phyloP scores from a whole-genome alignment of 108 stramenopile genomes.

The Cyclotella choctawhatcheeana region DNA sequence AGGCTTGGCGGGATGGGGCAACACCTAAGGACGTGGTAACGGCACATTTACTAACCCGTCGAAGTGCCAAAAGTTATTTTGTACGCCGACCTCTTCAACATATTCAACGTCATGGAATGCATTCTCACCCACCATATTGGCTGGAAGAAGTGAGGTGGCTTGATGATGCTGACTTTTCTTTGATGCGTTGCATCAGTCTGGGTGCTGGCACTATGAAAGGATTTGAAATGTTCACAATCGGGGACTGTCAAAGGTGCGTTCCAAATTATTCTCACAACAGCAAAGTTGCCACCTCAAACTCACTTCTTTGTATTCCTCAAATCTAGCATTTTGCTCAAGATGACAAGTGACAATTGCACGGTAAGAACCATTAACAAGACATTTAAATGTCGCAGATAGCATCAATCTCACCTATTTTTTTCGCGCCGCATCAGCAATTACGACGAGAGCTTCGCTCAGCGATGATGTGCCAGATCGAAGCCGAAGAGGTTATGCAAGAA shows the following conservation, averaged over 20 bases:
- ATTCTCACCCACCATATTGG: slow-evolving; percentile 54
- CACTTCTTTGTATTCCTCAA: not conserved
- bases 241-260: slow-evolving; percentile 84
- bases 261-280: too few species aligned
- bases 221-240: slow-evolving; percentile 89
- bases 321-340: slow-evolving; percentile 73
- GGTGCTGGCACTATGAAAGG: slow-evolving; percentile 81
- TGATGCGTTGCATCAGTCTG: slow-evolving; percentile 78
- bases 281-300: too few species aligned
- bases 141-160: slow-evolving; percentile 77
- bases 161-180: slow-evolving; percentile 78
- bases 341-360: slow-evolving; percentile 76
- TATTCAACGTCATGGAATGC: slow-evolving; percentile 26
- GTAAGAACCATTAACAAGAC: slow-evolving; percentile 41
- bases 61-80: slow-evolving; percentile 60
- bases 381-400: slow-evolving; percentile 18
- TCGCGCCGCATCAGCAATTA: slow-evolving; percentile 65
- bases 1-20: slow-evolving; percentile 90
- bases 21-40: slow-evolving; percentile 81
- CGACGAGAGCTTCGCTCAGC: slow-evolving; percentile 66
- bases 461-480: slow-evolving; percentile 74
- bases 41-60: slow-evolving; percentile 69
- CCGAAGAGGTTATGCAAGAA: slow-evolving; percentile 78
- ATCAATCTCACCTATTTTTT: too few species aligned
- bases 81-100: slow-evolving; percentile 50